These are phyloP conservation scores for Metschnikowia cerradonensis DNA, from an alignment of 805 yeast genomes.

Conservation along the genomic window DNA sequence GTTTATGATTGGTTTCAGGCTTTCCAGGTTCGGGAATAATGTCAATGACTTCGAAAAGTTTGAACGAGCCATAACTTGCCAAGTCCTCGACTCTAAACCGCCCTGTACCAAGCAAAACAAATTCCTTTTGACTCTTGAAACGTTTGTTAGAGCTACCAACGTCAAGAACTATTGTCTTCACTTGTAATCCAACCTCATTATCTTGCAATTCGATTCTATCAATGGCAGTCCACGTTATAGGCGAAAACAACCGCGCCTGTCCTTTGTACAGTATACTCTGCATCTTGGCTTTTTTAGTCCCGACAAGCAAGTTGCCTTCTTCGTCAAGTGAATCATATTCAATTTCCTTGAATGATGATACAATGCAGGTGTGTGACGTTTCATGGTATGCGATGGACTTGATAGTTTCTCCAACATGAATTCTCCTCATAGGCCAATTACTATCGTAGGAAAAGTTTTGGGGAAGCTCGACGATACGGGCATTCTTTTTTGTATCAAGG, in stretches of 20 bases:
- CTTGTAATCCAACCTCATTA: conserved; percentile 59
- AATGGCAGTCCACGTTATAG: conserved; percentile 70
- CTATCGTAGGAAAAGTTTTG: conserved; percentile 51
- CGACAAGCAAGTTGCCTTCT: conserved; percentile 62
- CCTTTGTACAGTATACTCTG: conserved; percentile 59
- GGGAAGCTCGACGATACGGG: conserved; percentile 55
- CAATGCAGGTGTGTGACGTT: conserved; percentile 54
- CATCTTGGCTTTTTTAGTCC: conserved; percentile 47
- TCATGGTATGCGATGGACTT: conserved; percentile 69
- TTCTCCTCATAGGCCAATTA: conserved; percentile 54
- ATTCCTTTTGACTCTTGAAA: conserved; percentile 55
- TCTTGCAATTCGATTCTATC: conserved; percentile 63
- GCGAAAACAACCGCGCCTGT: conserved; percentile 61
- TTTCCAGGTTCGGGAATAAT: conserved; percentile 85
- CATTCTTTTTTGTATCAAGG: conserved; percentile 65
- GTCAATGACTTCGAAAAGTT: conserved; percentile 68
- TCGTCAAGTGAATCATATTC: conserved; percentile 70
- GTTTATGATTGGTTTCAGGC: conserved; percentile 77
- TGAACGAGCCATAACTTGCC: conserved; percentile 73
- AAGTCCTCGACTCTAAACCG: conserved; percentile 74
- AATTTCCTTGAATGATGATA: conserved; percentile 55
- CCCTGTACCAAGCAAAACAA: conserved; percentile 76
- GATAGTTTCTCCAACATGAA: conserved; percentile 55
- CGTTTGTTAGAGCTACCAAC: conserved; percentile 39
- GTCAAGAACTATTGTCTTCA: conserved; percentile 52